Evolutionary conservation across 495 filamentous ascomycete species (phyloP).

Genomic region (Astrothelium subdiscretum): DNA sequence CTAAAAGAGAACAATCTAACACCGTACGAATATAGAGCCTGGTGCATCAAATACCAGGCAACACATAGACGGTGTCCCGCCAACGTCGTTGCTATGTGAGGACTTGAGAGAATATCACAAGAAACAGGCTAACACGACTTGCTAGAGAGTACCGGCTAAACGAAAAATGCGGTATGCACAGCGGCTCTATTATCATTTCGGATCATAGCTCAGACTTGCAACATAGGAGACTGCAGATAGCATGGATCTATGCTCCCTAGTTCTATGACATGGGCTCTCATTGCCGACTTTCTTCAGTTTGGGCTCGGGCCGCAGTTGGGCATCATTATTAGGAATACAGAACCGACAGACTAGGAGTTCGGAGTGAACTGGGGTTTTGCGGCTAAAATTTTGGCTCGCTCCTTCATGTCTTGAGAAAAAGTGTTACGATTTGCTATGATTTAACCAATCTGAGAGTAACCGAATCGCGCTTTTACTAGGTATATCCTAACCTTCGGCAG

Average conservation of each 20-base stretch:
- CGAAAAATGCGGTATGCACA: constrained; percentile 31
- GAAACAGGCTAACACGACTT: constrained; percentile 1
- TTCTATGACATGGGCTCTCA: background rate
- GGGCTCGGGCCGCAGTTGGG: background rate
- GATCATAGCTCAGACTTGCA: background rate
- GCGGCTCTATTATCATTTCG: background rate
- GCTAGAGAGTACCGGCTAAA: constrained; percentile 32
- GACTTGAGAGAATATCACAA: constrained; percentile 1
- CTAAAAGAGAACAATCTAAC: background rate
- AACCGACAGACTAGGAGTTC: background rate
- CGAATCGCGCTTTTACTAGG: background rate
- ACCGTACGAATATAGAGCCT: constrained; percentile 23
- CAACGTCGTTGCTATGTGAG: constrained; percentile 39
- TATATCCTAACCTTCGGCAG: background rate
- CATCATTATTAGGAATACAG: constrained; percentile 1
- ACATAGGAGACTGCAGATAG: background rate
- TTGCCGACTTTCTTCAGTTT: background rate
- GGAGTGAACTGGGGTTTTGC: background rate
- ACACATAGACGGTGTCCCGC: constrained; percentile 35
- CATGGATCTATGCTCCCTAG: background rate
- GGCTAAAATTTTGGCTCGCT: background rate
- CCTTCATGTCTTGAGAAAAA: background rate
- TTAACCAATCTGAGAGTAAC: background rate
- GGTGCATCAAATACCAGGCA: constrained; percentile 40
- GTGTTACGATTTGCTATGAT: background rate